Base-by-base conservation (phyloP, 352 stramenopile species). In the Albugo candida region DNA sequence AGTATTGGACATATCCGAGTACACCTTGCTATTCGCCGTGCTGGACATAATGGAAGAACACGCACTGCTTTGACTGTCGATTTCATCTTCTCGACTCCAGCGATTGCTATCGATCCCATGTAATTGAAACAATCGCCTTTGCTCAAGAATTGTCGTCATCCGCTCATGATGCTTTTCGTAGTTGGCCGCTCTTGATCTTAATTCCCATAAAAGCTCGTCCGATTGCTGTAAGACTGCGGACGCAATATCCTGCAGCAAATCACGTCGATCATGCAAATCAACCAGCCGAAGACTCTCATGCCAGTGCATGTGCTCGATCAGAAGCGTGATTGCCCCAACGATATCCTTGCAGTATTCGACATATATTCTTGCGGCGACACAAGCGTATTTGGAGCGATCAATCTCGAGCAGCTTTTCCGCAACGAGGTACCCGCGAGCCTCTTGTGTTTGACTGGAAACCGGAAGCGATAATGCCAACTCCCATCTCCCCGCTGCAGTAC, bases 121-220 rank as follows among this genome's bases (percentile, higher is more conserved):
- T 35, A 87, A 55, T 51, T 73, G 71, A 41, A 84, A 87, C 19
- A 87, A 55, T 19, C 68, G 66, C 55, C 83, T 84, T 52, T 87
- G 75, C 49, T 83, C 69, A 39, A 63, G 70, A 55, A 87, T 74
- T 4, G 57, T 74, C 14, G 55, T 69, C 21, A 83, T 49, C 2
- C 75, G 71, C 36, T 61, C 67, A 65, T 70, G 83, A 47, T 77
- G 50, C 46, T 63, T 65, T 11, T 59, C 35, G 44, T 83, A 87
- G 43, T 62, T 48, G 16, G 54, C 49, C 31, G 71, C 48, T 11
- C 66, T 70, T 27, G 51, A 47, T 27, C 53, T 42, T 20, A 83
- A 60, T 19, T 87, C 75, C 13, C 79, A 65, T 0, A 61, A 31
- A 0, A 84, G 36, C 0, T 72, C 64, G 8, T 78, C 59, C 14